Base-by-base conservation (phyloP, 208 protist genomes). In the Angomonas deanei region DNA sequence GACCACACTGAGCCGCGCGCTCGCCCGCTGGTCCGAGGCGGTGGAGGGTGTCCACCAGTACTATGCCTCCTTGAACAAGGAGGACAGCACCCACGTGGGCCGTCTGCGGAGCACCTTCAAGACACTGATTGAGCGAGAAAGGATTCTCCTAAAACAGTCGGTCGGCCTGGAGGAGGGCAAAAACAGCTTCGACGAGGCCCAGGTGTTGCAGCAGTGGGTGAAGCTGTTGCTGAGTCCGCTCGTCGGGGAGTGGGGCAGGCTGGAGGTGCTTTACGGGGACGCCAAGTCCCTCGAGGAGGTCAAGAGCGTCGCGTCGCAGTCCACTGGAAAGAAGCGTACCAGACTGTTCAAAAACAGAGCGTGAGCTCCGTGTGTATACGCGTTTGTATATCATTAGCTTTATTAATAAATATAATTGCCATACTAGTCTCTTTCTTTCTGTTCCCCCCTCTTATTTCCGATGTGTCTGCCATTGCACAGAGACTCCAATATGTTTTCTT, bases 261-360 rank as follows among this genome's bases (percentile, higher is more conserved):
- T 90, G 27, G 89, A 96, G 76, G 78, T 86, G 23, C 72, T 75
- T 0, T 68, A 91, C 38, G 86, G 84, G 5, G 85, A 77, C 31
- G 67, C 64, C 27, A 63, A 78, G 17, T 32, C 54, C 62, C 42
- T 15, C 27, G 53, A 54, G 50, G 73, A 82, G 64, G 70, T 69
- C 10, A 72, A 91, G 33, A 61, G 61, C 54, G 70, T 61, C 50
- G 75, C 72, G 21, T 64, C 74, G 24, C 70, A 70, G 61, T 71
- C 72, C 46, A 74, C 78, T 0, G 50, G 52, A 5, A 86, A 80
- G 69, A 75, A 83, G 32, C 85, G 86, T 33, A 90, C 85, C 46
- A 70, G 86, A 4, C 74, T 95, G 17, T 91, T 95, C 63, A 68
- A 54, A 38, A 66, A 62, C 39, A 15, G 49, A 61, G 84, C n/a